Conservation (phyloP, 129 eudicot species). For the Pittosporum tobira region DNA sequence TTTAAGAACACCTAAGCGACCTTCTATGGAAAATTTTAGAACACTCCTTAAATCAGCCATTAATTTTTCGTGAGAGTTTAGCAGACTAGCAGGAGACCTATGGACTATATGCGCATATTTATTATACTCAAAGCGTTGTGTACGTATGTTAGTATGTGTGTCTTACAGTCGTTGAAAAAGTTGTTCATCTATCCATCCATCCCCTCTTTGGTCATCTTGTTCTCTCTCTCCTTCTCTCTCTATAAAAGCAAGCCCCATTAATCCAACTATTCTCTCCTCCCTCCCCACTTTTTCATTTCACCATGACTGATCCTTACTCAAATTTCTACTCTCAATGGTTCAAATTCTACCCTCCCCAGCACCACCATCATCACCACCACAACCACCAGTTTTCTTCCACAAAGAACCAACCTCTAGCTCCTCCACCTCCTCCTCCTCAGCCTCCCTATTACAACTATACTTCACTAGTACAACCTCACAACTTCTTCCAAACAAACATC, state of each 20-base stretch:
- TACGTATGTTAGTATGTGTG: no score
- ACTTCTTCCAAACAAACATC: conserved; percentile 14
- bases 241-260: conserved; percentile 24
- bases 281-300: conserved; percentile 19
- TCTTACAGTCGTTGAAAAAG: no score
- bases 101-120: no score
- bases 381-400: conserved; percentile 23
- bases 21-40: no score
- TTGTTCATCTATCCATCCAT: conserved; percentile 27
- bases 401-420: conserved; percentile 19
- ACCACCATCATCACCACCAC: background rate
- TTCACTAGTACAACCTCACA: conserved; percentile 10
- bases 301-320: conserved; percentile 68
- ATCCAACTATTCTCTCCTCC: conserved; percentile 15
- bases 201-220: conserved; percentile 14
- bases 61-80: no score
- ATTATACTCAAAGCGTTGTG: no score
- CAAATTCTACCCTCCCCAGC: conserved; percentile 34
- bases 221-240: conserved; percentile 18
- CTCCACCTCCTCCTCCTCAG: conserved; percentile 11
- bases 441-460: conserved; percentile 13
- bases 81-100: no score
- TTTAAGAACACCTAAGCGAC: no score
- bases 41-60: no score
- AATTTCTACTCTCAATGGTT: conserved; percentile 62